Base-by-base conservation (phyloP, 768 basidiomycete species). In the Podaxis rugospora region DNA sequence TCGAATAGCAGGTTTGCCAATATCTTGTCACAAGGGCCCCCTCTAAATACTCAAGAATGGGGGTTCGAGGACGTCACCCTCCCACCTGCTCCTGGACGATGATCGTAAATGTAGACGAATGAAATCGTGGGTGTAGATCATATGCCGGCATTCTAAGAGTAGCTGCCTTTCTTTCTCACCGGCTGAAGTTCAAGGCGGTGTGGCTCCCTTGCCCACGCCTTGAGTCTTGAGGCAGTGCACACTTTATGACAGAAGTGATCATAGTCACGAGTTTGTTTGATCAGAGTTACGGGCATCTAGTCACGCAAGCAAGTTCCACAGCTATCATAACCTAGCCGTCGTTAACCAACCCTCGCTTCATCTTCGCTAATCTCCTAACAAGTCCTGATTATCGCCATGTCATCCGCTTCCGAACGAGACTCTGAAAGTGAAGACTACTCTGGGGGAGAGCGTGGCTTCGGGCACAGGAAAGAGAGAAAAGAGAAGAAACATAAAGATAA, bases 11-110 rank as follows among this genome's bases (percentile, higher is more conserved):
- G 59, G 21, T 61, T 61, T 25, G 52, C 59, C 21, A 11, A 49
- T 11, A 46, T 61, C 23, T 74, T 73, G 16, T 61, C 72, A 0
- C 73, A 75, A 5, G 74, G 76, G 28, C 67, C 84, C 4, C 84
- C 84, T 4, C 67, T 85, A 49, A 73, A 72, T 10, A 82, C 83
- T 16, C 74, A 69, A 39, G 83, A 83, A 49, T 86, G 83, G 84
- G 80, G 75, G 39, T 80, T 78, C 53, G 82, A 84, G 65, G 80
- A 82, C 21, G 64, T 84, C 18, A 63, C 74, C 7, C 71, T 82
- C 23, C 83, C 83, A 2, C 79, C 79, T 64, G 73, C 67, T 21
- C 77, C 77, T 6, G 62, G 52, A 16, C 18, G 35, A 27, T 55
- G 32, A 61, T 49, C 13, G 2, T 35, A 6, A 44, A 25, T n/a